Percentiles rank a stretch among this genome's conserved stretches.
These are phyloP conservation scores for Wallacemonas rigidus DNA, from an alignment of 208 protist genomes.

Conservation along the genomic window DNA sequence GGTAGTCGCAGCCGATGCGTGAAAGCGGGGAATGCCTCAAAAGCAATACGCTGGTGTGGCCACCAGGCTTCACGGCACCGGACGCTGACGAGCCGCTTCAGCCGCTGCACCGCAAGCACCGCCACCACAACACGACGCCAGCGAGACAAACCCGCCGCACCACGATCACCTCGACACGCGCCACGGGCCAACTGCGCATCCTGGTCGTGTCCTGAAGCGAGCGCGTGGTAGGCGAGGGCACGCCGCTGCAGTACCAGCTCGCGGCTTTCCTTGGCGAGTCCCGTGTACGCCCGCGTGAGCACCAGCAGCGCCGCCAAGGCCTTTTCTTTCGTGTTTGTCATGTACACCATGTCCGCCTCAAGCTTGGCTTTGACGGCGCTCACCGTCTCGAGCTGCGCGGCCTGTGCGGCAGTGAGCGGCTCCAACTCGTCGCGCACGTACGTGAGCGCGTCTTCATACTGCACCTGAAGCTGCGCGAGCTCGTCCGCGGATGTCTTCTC, in stretches of 20 bases:
- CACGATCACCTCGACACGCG: not conserved
- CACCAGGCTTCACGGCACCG: slow-evolving; percentile 8
- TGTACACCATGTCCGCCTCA: not conserved
- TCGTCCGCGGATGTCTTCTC: not conserved
- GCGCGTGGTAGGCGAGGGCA: slow-evolving; percentile 35
- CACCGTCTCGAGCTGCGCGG: slow-evolving; percentile 11
- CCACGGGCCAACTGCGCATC: not conserved
- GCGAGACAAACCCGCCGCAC: not conserved
- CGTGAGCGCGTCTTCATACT: slow-evolving; percentile 32
- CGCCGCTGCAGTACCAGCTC: slow-evolving; percentile 51
- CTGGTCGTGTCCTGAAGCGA: not conserved
- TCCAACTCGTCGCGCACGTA: slow-evolving; percentile 44
- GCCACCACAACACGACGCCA: slow-evolving; percentile 43
- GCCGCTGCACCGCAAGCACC: slow-evolving; percentile 36
- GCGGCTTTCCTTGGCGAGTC: slow-evolving; percentile 34
- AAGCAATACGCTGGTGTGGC: slow-evolving; percentile 16
- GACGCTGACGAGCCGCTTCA: slow-evolving; percentile 15
- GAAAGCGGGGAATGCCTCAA: slow-evolving; percentile 14
- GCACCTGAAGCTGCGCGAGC: slow-evolving; percentile 20
- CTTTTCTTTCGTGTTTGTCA: not conserved
- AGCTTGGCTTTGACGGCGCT: slow-evolving; percentile 7
- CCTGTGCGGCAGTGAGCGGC: slow-evolving; percentile 38
- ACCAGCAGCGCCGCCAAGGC: slow-evolving; percentile 33
- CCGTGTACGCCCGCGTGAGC: slow-evolving; percentile 38
- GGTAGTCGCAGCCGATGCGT: slow-evolving; percentile 32